phyloP scores from a whole-genome alignment of 805 yeast species.

The Myxozyma neotropica region DNA sequence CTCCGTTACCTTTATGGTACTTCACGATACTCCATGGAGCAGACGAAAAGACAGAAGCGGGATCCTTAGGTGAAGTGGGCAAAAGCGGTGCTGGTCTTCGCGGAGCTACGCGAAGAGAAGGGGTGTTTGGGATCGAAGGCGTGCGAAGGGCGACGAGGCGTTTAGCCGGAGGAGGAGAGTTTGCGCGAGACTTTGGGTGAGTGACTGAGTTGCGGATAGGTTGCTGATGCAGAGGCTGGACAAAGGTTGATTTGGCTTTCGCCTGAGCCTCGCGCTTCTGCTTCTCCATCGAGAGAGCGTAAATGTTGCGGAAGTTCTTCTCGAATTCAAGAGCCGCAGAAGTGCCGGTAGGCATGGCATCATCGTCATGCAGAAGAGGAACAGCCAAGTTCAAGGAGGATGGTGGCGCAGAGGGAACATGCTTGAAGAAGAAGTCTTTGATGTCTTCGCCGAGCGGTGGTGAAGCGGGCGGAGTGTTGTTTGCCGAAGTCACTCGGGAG shows the following conservation, averaged over 20 bases:
- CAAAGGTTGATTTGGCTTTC: not conserved
- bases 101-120: constrained; percentile 22
- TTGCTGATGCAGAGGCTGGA: not conserved
- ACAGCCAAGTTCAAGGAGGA: not conserved
- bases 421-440: constrained; percentile 30
- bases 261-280: constrained; percentile 2
- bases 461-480: constrained; percentile 33
- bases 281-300: constrained; percentile 13
- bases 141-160: constrained; percentile 28
- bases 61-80: constrained; percentile 11
- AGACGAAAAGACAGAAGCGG: constrained; percentile 18
- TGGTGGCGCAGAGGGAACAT: not conserved
- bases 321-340: constrained; percentile 17
- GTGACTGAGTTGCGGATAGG: constrained; percentile 13
- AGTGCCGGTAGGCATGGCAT: not conserved
- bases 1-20: constrained; percentile 81
- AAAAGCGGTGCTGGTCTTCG: constrained; percentile 3
- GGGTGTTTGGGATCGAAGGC: constrained; percentile 11
- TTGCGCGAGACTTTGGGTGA: constrained; percentile 38
- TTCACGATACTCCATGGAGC: constrained; percentile 71
- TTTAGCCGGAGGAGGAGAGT: constrained; percentile 37
- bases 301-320: constrained; percentile 14
- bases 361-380: constrained; percentile 1
- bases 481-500: constrained; percentile 31
- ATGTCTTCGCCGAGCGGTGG: constrained; percentile 25